Evolutionary conservation across 768 basidiomycete genomes (phyloP), one percentile per base, ranked within the genome.

Genomic region (Hygrophorus pudorinus): DNA sequence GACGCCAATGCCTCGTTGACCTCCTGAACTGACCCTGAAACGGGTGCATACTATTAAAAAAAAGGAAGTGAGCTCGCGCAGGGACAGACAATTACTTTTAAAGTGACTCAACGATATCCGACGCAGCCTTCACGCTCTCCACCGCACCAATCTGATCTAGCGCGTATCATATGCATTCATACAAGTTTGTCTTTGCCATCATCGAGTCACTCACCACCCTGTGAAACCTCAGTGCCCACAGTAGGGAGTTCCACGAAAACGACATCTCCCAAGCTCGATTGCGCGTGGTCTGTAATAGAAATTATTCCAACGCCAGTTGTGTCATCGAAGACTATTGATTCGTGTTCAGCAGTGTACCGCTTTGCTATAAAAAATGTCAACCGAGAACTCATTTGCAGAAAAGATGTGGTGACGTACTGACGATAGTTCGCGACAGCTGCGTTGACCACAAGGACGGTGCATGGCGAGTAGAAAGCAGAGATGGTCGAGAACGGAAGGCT

Each of bases 81-180:
- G 46, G 5, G 42, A 41, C 42, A 27, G 10, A 41, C 32, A 36
- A 12, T 27, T 30, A 59, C 58, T n/a, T n/a, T n/a, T n/a, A n/a
- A 21, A 27, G 38, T 29, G 18, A 66, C 72, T 61, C 48, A 44
- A 87, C 88, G 57, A 97, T 92, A 59, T 97, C 92, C 1, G 92
- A 93, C 31, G 91, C 90, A 21, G 92, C 92, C 61, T 97, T 97
- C 45, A 96, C 92, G 49, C 91, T 94, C 64, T 96, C 92, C 8
- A 97, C 90, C 5, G 87, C 87, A 40, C 92, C 92, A 59, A 94
- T 85, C 51, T 79, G 65, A 37, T 85, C 92, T 92, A 48, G 4
- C 45, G 38, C 28, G 48, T 37, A 17, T 27, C 38, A 16, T 10
- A 14, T 2, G 9, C 27, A 1, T 30, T 31, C 24, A 41, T 24